Evolutionary conservation across 1,139 yeast species (phyloP).

Genomic region (Eremothecium gossypii): DNA sequence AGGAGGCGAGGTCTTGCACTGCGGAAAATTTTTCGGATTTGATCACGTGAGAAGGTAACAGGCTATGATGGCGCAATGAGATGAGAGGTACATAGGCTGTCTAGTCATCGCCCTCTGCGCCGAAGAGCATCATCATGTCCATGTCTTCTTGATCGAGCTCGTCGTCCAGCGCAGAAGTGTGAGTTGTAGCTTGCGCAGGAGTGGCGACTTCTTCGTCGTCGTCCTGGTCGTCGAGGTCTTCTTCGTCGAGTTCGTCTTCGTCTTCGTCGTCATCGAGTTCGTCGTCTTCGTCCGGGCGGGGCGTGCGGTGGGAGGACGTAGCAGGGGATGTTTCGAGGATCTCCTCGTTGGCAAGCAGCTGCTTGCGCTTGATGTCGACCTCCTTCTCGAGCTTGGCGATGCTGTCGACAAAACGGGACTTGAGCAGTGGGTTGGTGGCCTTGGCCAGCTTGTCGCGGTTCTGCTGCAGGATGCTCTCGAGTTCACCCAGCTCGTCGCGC

Average conservation of each 20-base stretch:
- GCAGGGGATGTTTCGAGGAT: slow-evolving; percentile 17
- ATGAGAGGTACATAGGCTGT: neutral
- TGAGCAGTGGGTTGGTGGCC: slow-evolving; percentile 80
- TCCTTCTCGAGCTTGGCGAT: slow-evolving; percentile 74
- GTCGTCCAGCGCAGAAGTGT: slow-evolving; percentile 7
- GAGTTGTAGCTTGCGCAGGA: neutral
- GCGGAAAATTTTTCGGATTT: too few species aligned
- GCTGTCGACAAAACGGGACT: slow-evolving; percentile 77
- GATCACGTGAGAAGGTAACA: too few species aligned
- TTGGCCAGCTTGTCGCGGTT: slow-evolving; percentile 66
- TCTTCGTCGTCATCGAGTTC: slow-evolving; percentile 29
- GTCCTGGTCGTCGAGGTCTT: slow-evolving; percentile 26
- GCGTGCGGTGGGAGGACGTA: slow-evolving; percentile 15
- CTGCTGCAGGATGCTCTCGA: slow-evolving; percentile 68
- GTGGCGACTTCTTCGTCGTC: slow-evolving; percentile 29
- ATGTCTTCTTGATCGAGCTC: slow-evolving; percentile 29
- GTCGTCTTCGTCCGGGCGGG: slow-evolving; percentile 27
- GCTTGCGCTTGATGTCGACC: slow-evolving; percentile 70
- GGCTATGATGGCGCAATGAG: neutral
- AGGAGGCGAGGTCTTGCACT: neutral
- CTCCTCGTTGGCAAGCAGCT: slow-evolving; percentile 41
- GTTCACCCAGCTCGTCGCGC: slow-evolving; percentile 76
- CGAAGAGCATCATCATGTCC: slow-evolving; percentile 32
- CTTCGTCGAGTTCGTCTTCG: slow-evolving; percentile 28
- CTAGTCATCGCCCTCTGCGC: slow-evolving; percentile 28